Percentiles rank a stretch among this genome's conserved stretches.
Evolutionary conservation across 2,329 filamentous ascomycete genomes (phyloP).

Genomic region (Lachnellula willkommii): DNA sequence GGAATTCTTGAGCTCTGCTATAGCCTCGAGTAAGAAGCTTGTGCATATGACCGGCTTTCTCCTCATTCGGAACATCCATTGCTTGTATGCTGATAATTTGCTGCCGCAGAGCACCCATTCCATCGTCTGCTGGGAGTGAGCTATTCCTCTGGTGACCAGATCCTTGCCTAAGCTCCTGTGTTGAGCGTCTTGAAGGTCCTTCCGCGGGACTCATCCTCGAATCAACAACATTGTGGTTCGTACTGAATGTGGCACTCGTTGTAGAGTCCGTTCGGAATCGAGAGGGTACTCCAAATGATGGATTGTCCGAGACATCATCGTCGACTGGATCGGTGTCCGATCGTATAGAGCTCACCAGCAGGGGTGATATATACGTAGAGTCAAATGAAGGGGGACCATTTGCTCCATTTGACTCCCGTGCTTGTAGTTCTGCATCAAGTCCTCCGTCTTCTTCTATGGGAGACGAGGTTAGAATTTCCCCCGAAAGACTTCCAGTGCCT

Average conservation of each 20-base stretch:
- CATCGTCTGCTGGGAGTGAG: slow-evolving; percentile 65
- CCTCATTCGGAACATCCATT: slow-evolving; percentile 49
- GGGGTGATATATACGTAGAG: slow-evolving; percentile 6
- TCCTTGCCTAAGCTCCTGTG: slow-evolving; percentile 14
- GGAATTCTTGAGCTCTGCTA: slow-evolving; percentile 38
- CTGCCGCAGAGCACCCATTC: slow-evolving; percentile 62
- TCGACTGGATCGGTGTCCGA: slow-evolving; percentile 19
- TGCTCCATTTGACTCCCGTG: slow-evolving; percentile 10
- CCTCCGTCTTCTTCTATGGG: slow-evolving; percentile 24
- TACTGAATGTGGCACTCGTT: slow-evolving; percentile 12
- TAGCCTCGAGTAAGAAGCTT: slow-evolving; percentile 66
- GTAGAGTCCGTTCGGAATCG: slow-evolving; percentile 22
- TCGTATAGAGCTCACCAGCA: slow-evolving; percentile 15
- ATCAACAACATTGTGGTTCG: slow-evolving; percentile 5
- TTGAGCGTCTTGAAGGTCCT: slow-evolving; percentile 21
- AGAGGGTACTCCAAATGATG: slow-evolving; percentile 20
- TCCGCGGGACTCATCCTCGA: slow-evolving; percentile 22
- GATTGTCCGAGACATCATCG: slow-evolving; percentile 26
- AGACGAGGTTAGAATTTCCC: slow-evolving; percentile 18
- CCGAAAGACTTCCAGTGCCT: slow-evolving; percentile 11
- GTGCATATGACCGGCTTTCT: slow-evolving; percentile 71
- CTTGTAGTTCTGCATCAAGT: slow-evolving; percentile 21
- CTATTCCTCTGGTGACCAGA: slow-evolving; percentile 19
- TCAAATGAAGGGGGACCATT: slow-evolving; percentile 8
- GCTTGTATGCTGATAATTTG: slow-evolving; percentile 66